Evolutionary conservation across 129 eudicot genomes (phyloP), one percentile per base, ranked within the genome.

Genomic region (Artemisia tridentata): DNA sequence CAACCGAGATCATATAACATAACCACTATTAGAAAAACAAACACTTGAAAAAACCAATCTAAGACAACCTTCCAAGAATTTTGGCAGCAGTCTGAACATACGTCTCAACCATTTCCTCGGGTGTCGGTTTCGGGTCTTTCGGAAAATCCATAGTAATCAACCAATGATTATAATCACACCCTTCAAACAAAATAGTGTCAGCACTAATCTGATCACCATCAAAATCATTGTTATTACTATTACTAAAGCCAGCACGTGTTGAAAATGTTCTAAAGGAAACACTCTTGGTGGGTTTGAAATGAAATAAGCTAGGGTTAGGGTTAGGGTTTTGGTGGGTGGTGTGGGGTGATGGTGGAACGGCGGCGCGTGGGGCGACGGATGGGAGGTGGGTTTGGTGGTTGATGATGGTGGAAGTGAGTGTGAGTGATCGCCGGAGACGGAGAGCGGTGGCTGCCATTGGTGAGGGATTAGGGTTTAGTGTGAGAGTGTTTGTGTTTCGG

Each of bases 131-230:
- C 13, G 85, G 71, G 21, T 89, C 90, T 51, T 85, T 87, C 8
- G 95, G 90, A 43, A 92, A 92, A 23, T 92, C 98, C 60, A 92
- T 78, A 23, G 88, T 84, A 48, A 92, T 89, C 23, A 92, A 95
- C 98, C 98, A 89, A 72, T 92, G 98, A 46, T 89, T 85, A 78
- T 86, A 89, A 83, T 92, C 98, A 73, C 98, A 92, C 1, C 98
- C 96, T 48, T 92, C 98, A 63, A 92, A 92, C 7, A 92, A 78
- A n/a, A 92, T 80, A 3, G 86, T 88, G 61, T 92, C 88, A 0
- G 86, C 81, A n/a, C 77, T 75, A 34, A 85, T 85, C 66, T 89
- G 85, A 27, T 82, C 93, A 0, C 56, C 68, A 17, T 76, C 80
- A 68, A 74, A 59, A 51, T 83, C 83, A 9, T 69, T 71, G 10